These are phyloP conservation scores for Cyclostephanos tholiformis DNA, from an alignment of 108 stramenopile species.

Conservation along the genomic window DNA sequence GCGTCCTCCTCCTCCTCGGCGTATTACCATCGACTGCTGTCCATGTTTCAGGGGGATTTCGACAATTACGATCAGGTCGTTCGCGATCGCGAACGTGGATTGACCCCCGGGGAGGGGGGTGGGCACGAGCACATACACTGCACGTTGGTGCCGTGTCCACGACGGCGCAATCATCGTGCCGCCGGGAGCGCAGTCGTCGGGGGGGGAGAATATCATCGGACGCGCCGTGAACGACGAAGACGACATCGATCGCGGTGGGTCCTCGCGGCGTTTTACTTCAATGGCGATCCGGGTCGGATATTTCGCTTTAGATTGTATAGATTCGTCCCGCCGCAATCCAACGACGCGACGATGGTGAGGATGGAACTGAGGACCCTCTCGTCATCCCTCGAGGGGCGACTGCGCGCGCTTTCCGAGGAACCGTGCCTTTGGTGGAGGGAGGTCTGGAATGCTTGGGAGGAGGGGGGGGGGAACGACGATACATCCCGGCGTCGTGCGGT, in stretches of 20 bases:
- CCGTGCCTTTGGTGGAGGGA: constrained; percentile 47
- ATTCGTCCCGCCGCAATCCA: constrained; percentile 25
- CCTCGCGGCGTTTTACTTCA: constrained; percentile 86
- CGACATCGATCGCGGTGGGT: constrained; percentile 23
- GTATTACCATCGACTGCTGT: constrained; percentile 35
- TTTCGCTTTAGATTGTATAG: constrained; percentile 85
- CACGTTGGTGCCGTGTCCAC: constrained; percentile 66
- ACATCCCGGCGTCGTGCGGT: not conserved
- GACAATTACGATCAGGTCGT: constrained; percentile 86
- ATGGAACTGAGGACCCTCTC: constrained; percentile 68
- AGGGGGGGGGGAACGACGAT: not conserved
- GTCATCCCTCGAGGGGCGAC: constrained; percentile 55
- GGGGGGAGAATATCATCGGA: too few species aligned
- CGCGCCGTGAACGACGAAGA: not conserved
- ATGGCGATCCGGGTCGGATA: constrained; percentile 75
- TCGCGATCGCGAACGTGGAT: constrained; percentile 56
- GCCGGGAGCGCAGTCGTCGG: too few species aligned
- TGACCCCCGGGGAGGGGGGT: constrained; percentile 79
- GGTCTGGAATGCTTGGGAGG: constrained; percentile 40
- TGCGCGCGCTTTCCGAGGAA: constrained; percentile 39
- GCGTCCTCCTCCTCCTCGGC: too few species aligned
- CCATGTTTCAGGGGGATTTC: constrained; percentile 82
- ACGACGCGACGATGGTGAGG: constrained; percentile 39
- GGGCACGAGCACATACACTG: constrained; percentile 88
- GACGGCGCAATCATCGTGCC: too few species aligned